Conservation (phyloP, 2,329 filamentous ascomycete genomes). For the Aspergillus proliferans region DNA sequence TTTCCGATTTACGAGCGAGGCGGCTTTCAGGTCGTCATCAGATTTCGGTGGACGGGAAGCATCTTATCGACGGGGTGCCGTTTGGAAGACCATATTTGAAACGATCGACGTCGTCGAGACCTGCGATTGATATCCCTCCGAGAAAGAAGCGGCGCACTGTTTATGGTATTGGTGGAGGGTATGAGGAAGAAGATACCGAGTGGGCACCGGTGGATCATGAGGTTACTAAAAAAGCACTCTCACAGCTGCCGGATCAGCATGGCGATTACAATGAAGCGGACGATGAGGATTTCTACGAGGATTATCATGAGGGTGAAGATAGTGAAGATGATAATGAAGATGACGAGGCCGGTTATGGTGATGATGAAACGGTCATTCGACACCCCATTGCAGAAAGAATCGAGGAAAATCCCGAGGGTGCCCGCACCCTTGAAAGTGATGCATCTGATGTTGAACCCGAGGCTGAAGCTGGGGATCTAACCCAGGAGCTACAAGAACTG, state of each 20-base stretch:
- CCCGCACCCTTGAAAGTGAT: constrained; percentile 25
- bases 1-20: constrained; percentile 66
- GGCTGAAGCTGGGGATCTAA: constrained; percentile 31
- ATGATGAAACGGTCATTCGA: constrained; percentile 32
- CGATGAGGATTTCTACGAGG: constrained; percentile 20
- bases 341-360: constrained; percentile 23
- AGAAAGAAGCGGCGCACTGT: constrained; percentile 57
- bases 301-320: constrained; percentile 21
- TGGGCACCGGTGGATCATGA: constrained; percentile 23
- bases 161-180: constrained; percentile 16
- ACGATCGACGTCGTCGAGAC: constrained; percentile 52
- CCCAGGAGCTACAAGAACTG: constrained; percentile 42
- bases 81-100: constrained; percentile 70
- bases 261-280: constrained; percentile 23
- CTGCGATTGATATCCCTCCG: constrained; percentile 64
- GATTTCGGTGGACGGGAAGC: constrained; percentile 70
- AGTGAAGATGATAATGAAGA: constrained; percentile 8
- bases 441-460: constrained; percentile 16
- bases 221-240: constrained; percentile 20
- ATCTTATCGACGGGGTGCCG: constrained; percentile 76
- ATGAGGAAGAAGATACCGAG: constrained; percentile 27
- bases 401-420: constrained; percentile 11
- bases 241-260: constrained; percentile 8
- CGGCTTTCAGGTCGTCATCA: constrained; percentile 72
- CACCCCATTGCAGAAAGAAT: constrained; percentile 18